Evolutionary conservation across 1,284 basidiomycete genomes (phyloP).

Genomic region (Cutaneotrichosporon mucoides): DNA sequence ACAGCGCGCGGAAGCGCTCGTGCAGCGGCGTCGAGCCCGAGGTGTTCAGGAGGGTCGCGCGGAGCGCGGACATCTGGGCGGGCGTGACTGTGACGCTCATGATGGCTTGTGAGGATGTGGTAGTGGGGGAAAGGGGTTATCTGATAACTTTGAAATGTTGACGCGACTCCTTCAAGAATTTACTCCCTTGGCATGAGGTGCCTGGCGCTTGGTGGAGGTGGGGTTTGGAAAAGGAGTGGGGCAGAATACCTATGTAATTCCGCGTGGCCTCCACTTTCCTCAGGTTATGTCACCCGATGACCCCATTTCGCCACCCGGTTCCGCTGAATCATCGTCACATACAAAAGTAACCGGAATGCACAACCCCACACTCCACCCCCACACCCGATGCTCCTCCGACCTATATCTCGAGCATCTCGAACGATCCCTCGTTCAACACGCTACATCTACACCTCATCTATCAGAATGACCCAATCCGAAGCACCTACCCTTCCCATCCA

Average conservation of each 20-base stretch:
- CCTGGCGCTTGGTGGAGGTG: no score
- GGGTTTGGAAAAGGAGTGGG: no score
- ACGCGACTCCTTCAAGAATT: no score
- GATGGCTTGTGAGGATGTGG: constrained; percentile 3
- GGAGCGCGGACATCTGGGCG: constrained; percentile 37
- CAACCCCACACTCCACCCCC: no score
- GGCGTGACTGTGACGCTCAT: constrained; percentile 43
- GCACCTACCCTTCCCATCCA: constrained; percentile 29
- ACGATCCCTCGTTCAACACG: background rate
- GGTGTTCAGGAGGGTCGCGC: constrained; percentile 65
- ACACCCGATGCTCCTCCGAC: no score
- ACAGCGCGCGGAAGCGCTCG: constrained; percentile 85
- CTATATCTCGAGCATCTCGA: background rate
- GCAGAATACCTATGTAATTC: no score
- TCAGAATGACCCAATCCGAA: background rate
- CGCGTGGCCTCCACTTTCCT: no score
- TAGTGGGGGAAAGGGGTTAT: background rate
- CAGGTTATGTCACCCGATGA: no score
- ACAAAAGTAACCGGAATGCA: no score
- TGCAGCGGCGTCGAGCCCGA: constrained; percentile 73
- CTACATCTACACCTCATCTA: background rate
- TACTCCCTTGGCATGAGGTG: no score
- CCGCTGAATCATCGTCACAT: no score
- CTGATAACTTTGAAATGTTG: background rate
- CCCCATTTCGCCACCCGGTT: no score